These are phyloP conservation scores for Amanita rimosa DNA, from an alignment of 768 basidiomycete genomes.

Conservation along the genomic window DNA sequence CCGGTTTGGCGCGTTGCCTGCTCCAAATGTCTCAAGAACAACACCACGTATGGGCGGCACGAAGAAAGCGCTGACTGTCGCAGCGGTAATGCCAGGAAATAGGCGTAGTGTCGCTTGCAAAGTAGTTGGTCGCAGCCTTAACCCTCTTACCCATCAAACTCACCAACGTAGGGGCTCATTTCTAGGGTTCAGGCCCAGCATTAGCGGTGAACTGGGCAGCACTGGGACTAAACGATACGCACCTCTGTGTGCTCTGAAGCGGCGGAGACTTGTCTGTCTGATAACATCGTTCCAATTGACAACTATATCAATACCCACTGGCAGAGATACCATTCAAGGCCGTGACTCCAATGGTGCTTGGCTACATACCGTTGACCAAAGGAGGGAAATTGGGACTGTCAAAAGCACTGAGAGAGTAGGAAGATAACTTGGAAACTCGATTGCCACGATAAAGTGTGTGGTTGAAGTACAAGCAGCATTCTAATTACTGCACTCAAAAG, in stretches of 20 bases:
- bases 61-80: constrained; percentile 68
- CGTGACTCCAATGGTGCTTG: neutral
- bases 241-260: constrained; percentile 80
- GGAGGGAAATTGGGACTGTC: constrained; percentile 77
- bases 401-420: constrained; percentile 77
- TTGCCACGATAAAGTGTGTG: constrained; percentile 82
- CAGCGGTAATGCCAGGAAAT: constrained; percentile 77
- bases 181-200: constrained; percentile 26
- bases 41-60: constrained; percentile 67
- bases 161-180: constrained; percentile 76
- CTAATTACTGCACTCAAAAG: constrained; percentile 24
- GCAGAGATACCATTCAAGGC: neutral
- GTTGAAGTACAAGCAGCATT: constrained; percentile 85
- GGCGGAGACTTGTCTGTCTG: constrained; percentile 65
- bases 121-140: constrained; percentile 1
- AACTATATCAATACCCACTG: constrained; percentile 83
- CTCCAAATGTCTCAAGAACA: constrained; percentile 85
- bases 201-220: constrained; percentile 3
- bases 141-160: constrained; percentile 13
- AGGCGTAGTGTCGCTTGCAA: constrained; percentile 66
- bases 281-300: constrained; percentile 87
- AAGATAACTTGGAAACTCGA: constrained; percentile 72
- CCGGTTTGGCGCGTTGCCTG: constrained; percentile 86
- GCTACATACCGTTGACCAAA: constrained; percentile 60
- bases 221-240: constrained; percentile 15